These are phyloP conservation scores for Erigeron canadensis DNA, from an alignment of 129 eudicot species.

Conservation along the genomic window DNA sequence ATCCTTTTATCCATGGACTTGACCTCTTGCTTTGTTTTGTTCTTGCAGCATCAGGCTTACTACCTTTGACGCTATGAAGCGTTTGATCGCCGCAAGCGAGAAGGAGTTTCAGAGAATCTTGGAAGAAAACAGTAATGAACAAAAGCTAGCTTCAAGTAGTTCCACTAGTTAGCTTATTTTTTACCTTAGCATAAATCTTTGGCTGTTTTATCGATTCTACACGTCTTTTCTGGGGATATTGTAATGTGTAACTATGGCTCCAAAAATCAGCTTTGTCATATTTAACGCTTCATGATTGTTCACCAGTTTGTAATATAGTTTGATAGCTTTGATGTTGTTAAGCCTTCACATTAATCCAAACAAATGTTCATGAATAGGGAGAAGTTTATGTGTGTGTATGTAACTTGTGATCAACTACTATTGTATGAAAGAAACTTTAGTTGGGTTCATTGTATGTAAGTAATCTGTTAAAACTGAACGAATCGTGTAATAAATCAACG, in stretches of 20 bases:
- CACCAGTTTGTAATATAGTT: background rate
- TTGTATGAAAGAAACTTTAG: too few relatives aligned
- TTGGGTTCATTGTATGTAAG: too few relatives aligned
- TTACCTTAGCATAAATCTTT: slow-evolving; percentile 8
- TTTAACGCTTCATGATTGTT: background rate
- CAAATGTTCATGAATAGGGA: background rate
- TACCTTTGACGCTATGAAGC: slow-evolving; percentile 84
- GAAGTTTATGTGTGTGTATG: too few relatives aligned
- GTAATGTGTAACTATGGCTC: background rate
- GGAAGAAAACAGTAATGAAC: slow-evolving; percentile 52
- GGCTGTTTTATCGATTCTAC: background rate
- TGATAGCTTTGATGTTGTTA: background rate
- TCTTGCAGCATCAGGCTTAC: slow-evolving; percentile 86
- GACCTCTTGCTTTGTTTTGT: slow-evolving; percentile 2
- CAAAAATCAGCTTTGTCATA: background rate
- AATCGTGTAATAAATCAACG: too few relatives aligned
- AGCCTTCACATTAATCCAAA: background rate
- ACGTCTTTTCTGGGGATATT: background rate
- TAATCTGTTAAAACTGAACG: too few relatives aligned
- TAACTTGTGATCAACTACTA: too few relatives aligned
- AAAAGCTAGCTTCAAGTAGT: slow-evolving; percentile 24
- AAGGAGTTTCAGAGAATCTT: slow-evolving; percentile 59
- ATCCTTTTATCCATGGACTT: background rate
- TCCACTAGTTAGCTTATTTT: slow-evolving; percentile 18
- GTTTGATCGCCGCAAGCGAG: slow-evolving; percentile 67